Evolutionary conservation across 306 rosid genomes (phyloP).

Genomic region (Cucurbita moschata): DNA sequence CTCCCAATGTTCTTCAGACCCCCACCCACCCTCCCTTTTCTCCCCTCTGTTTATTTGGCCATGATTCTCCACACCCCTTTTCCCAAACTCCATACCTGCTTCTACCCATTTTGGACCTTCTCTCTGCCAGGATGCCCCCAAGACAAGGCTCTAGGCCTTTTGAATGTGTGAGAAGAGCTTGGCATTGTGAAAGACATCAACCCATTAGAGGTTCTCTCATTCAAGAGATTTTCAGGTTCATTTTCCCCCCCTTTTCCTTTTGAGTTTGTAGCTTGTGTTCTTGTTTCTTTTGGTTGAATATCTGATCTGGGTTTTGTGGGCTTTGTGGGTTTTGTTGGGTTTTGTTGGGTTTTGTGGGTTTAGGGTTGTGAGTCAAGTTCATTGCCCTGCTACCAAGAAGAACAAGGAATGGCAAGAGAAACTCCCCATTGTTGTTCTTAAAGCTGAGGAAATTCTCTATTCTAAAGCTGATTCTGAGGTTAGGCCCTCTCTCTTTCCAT

Average conservation of each 20-base stretch:
- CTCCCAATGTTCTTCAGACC: background rate
- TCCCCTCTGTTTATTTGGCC: background rate
- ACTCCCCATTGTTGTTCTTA: slow-evolving; percentile 66
- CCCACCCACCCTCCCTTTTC: background rate
- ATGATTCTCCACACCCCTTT: background rate
- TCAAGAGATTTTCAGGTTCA: slow-evolving; percentile 70
- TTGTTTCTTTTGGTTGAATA: background rate
- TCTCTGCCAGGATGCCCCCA: slow-evolving; percentile 32
- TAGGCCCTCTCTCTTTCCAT: background rate
- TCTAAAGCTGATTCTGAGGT: slow-evolving; percentile 84
- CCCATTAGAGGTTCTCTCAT: slow-evolving; percentile 75
- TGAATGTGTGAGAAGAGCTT: slow-evolving; percentile 66
- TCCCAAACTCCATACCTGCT: background rate
- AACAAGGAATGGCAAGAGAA: slow-evolving; percentile 77
- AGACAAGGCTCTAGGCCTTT: slow-evolving; percentile 55
- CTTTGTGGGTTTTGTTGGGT: background rate
- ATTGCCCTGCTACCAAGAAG: slow-evolving; percentile 40
- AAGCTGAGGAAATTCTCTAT: slow-evolving; percentile 64
- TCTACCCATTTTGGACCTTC: background rate
- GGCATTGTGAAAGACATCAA: slow-evolving; percentile 75
- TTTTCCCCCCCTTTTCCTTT: background rate
- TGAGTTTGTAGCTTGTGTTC: background rate
- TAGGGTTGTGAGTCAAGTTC: slow-evolving; percentile 56
- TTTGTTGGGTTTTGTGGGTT: background rate
- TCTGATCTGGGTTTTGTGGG: background rate